These are phyloP conservation scores for Naganishia onofrii DNA, from an alignment of 768 basidiomycete genomes.

Conservation along the genomic window DNA sequence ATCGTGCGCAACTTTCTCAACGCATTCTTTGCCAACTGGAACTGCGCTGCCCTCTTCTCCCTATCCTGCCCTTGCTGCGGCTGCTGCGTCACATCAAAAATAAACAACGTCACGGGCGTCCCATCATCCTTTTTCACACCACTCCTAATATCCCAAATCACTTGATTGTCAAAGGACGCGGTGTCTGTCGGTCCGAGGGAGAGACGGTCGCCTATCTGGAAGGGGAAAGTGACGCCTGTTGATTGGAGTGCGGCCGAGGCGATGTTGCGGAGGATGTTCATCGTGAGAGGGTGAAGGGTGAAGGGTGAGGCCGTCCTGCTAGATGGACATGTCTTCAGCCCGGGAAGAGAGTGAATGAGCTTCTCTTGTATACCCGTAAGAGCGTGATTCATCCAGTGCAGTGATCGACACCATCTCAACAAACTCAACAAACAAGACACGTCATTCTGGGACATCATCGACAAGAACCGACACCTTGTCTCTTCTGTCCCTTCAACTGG, in stretches of 20 bases:
- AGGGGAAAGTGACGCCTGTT: conserved; percentile 85
- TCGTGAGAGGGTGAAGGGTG: conserved; percentile 56
- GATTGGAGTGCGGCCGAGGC: conserved; percentile 73
- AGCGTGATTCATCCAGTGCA: not conserved
- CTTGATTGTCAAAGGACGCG: conserved; percentile 62
- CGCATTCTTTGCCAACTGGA: conserved; percentile 81
- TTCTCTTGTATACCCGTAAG: not conserved
- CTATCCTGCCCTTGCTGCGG: conserved; percentile 41
- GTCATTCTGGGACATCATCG: not conserved
- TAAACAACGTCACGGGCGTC: conserved; percentile 80
- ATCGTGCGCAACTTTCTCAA: conserved; percentile 83
- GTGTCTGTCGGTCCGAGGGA: conserved; percentile 1
- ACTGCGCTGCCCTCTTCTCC: conserved; percentile 57
- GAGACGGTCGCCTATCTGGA: conserved; percentile 73
- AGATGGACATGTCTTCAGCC: not conserved
- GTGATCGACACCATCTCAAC: no score
- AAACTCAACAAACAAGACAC: no score
- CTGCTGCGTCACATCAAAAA: conserved; percentile 63
- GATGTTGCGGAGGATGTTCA: conserved; percentile 66
- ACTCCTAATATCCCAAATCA: conserved; percentile 81
- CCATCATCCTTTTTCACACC: conserved; percentile 88
- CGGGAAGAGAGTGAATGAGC: not conserved
- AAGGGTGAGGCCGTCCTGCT: no score
- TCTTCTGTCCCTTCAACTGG: no score
- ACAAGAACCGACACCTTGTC: no score